Percentiles rank a stretch among this genome's conserved stretches.
Conservation (phyloP, 129 eudicot genomes). For the Ambrosia artemisiifolia region DNA sequence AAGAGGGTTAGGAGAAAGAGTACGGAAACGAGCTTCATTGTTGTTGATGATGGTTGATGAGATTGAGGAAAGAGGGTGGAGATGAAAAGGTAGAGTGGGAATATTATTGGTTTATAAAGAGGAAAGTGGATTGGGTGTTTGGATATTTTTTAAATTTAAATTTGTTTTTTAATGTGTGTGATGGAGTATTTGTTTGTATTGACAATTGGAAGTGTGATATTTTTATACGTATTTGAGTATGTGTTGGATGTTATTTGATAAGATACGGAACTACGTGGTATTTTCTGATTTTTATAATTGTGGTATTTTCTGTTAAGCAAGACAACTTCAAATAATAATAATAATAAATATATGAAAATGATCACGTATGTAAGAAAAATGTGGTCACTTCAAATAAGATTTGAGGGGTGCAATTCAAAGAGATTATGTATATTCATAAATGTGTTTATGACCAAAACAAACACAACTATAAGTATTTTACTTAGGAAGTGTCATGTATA, state of each 20-base stretch:
- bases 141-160: neutral
- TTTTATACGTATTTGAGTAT: neutral
- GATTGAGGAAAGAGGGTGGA: slow-evolving; percentile 5
- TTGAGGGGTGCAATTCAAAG: too few relatives aligned
- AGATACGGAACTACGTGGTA: neutral
- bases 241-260: neutral
- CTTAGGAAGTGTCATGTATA: too few relatives aligned
- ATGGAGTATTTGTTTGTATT: neutral
- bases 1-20: slow-evolving; percentile 32
- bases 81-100: neutral
- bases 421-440: too few relatives aligned
- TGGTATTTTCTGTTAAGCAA: too few relatives aligned
- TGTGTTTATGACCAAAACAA: too few relatives aligned
- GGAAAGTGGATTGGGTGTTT: slow-evolving; percentile 20
- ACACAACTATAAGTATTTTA: too few relatives aligned
- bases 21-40: slow-evolving; percentile 25
- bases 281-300: too few relatives aligned
- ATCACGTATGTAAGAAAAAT: too few relatives aligned
- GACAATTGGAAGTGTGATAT: neutral
- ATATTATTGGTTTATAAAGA: slow-evolving; percentile 24
- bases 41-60: slow-evolving; percentile 5
- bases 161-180: neutral
- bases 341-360: too few relatives aligned
- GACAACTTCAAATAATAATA: too few relatives aligned
- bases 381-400: too few relatives aligned